These are phyloP conservation scores for Entamoeba nuttalli DNA, from an alignment of 208 protist genomes.

Conservation along the genomic window DNA sequence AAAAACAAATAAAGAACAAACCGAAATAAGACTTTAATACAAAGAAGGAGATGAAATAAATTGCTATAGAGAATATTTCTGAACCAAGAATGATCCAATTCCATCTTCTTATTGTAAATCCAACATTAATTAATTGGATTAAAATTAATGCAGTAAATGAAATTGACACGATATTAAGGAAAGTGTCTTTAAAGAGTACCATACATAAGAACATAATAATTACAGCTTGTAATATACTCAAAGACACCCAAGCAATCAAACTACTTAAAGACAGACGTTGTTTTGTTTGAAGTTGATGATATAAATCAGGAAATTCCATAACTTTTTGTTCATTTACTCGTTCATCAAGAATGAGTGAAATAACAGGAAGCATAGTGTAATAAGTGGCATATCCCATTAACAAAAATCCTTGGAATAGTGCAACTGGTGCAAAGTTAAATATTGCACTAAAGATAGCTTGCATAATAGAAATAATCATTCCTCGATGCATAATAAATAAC, in stretches of 20 bases:
- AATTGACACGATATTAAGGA: slow-evolving; percentile 57
- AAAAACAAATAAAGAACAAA: background rate
- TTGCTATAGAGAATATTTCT: background rate
- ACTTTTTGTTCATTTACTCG: slow-evolving; percentile 70
- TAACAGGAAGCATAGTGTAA: slow-evolving; percentile 87
- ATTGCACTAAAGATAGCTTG: slow-evolving; percentile 76
- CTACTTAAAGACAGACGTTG: slow-evolving; percentile 68
- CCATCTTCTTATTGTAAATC: slow-evolving; percentile 67
- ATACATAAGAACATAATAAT: slow-evolving; percentile 4
- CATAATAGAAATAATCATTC: slow-evolving; percentile 88
- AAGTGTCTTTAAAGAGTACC: background rate
- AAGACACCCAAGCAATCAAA: background rate
- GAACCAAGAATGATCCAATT: slow-evolving; percentile 16
- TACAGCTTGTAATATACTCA: slow-evolving; percentile 3
- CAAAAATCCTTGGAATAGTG: slow-evolving; percentile 76
- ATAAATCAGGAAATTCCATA: slow-evolving; percentile 81
- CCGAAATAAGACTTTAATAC: background rate
- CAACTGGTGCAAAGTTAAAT: slow-evolving; percentile 82
- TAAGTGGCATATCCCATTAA: slow-evolving; percentile 84
- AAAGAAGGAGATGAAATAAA: background rate
- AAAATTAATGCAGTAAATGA: slow-evolving; percentile 86
- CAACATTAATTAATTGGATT: slow-evolving; percentile 81
- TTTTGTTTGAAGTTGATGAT: slow-evolving; percentile 78
- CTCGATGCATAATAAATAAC: slow-evolving; percentile 92
- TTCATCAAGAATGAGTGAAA: slow-evolving; percentile 85